A percentile compares a stretch with the other conserved stretches of the same genome.
These are phyloP conservation scores for Alternaria rosae DNA, from an alignment of 2,329 filamentous ascomycete genomes.

Conservation along the genomic window DNA sequence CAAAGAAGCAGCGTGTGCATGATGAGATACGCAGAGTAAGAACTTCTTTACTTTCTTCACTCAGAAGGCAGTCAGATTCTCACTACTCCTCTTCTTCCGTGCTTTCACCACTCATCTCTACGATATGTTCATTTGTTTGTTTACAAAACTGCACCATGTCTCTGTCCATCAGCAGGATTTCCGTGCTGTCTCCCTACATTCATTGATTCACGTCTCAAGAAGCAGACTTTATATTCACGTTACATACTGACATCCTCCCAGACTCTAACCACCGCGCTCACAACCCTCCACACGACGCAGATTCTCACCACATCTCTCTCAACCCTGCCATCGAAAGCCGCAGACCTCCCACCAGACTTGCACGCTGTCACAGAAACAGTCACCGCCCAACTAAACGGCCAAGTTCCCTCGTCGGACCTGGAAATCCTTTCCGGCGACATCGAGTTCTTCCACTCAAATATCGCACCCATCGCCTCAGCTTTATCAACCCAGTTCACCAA, in stretches of 20 bases:
- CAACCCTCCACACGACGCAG: conserved; percentile 40
- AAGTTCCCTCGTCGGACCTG: conserved; percentile 46
- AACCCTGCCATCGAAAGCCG: conserved; percentile 43
- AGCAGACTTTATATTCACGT: no score
- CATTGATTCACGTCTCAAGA: no score
- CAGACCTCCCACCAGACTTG: conserved; percentile 52
- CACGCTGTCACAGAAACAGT: conserved; percentile 54
- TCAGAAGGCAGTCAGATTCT: no score
- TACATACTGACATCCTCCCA: conserved; percentile 18
- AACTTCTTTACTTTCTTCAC: neutral
- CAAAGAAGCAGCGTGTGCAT: conserved; percentile 53
- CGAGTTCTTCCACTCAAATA: conserved; percentile 51
- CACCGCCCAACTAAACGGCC: conserved; percentile 50
- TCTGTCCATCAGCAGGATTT: no score
- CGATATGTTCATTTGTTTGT: neutral
- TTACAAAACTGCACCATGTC: neutral
- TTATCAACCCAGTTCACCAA: conserved; percentile 45
- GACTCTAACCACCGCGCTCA: conserved; percentile 49
- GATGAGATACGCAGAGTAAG: conserved; percentile 51
- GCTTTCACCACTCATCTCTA: neutral
- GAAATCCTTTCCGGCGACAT: conserved; percentile 52
- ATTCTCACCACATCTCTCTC: conserved; percentile 48
- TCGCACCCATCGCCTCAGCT: conserved; percentile 42
- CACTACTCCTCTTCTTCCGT: neutral
- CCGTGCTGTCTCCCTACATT: no score